phyloP scores from a whole-genome alignment of 1,284 basidiomycete species.

The Ceratobasidium sp. region DNA sequence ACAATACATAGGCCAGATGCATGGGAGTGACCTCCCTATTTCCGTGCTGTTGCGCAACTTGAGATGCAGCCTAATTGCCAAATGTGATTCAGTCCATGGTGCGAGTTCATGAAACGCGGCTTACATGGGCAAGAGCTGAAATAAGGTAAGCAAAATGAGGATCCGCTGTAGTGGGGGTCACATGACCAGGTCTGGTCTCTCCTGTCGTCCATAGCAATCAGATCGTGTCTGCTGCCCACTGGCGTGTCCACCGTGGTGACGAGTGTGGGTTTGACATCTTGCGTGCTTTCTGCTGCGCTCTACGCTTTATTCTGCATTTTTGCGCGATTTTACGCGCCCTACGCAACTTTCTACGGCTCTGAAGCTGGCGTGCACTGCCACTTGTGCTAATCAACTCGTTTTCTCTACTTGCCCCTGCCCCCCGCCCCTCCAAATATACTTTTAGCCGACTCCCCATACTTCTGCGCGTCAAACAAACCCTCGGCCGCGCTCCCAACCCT shows the following conservation, averaged over 20 bases:
- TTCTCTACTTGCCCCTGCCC: not conserved
- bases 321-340: not conserved
- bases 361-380: slow-evolving; percentile 1
- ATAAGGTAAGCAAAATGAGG: too few species aligned
- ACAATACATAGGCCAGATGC: too few species aligned
- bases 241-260: slow-evolving; percentile 20
- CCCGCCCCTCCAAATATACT: not conserved
- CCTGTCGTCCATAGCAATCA: not conserved
- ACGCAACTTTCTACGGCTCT: not conserved
- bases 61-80: too few species aligned
- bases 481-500: too few species aligned
- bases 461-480: not conserved
- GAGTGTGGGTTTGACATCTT: not conserved
- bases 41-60: too few species aligned
- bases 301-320: not conserved
- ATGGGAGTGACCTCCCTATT: too few species aligned
- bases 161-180: too few species aligned
- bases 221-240: not conserved
- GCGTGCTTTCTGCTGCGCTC: not conserved
- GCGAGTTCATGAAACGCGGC: too few species aligned
- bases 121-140: too few species aligned
- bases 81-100: too few species aligned
- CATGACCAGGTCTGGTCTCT: not conserved
- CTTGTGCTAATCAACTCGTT: not conserved
- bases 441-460: not conserved